Base-by-base conservation (phyloP, 148 eudicot species). In the Rhododendron molle region DNA sequence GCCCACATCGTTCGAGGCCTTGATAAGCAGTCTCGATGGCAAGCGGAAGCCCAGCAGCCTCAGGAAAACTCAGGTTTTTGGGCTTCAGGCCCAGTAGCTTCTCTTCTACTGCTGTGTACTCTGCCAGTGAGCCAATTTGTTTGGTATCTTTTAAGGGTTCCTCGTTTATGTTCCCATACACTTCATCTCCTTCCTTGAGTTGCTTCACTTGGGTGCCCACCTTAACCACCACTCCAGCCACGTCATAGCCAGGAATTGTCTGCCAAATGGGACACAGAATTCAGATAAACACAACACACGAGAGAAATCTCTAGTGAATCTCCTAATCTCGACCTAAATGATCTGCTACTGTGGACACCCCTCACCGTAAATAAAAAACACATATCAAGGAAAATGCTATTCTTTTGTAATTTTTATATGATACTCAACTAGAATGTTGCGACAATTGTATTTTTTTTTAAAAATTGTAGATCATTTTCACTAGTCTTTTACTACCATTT, bases 101-200 rank as follows among this genome's bases (percentile, higher is more conserved):
- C 88, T 97, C 99, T 67, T 95, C 98, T 12, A 94, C 96, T 10
- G 95, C 95, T 11, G 98, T 93, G 91, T 97, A 97, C 89, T 97
- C 95, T 1, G 95, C 99, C 65, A 97, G 85, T 43, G 99, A 91
- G 3, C 99, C 99, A 26, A 84, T 92, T 81, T 94, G 96, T 77
- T 94, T 94, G 11, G 96, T 96, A 7, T 88, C 92, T 1, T 93
- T 93, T 3, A 94, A 54, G 3, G 97, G 91, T 40, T 90, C 90
- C 89, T 96, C 98, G 15, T 87, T 86, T 76, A 96, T 90, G 89
- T 96, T 92, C 46, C 97, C 99, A 46, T 96, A 96, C 0, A 96
- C 98, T 89, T 95, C 98, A 60, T 95, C 99, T 62, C 99, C 98
- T 86, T 90, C 95, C 77, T 94, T 95, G 4, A 95, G 67, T 13